phyloP scores from a whole-genome alignment of 176 grass and related monocot species.

The Echinochloa phyllopogon region DNA sequence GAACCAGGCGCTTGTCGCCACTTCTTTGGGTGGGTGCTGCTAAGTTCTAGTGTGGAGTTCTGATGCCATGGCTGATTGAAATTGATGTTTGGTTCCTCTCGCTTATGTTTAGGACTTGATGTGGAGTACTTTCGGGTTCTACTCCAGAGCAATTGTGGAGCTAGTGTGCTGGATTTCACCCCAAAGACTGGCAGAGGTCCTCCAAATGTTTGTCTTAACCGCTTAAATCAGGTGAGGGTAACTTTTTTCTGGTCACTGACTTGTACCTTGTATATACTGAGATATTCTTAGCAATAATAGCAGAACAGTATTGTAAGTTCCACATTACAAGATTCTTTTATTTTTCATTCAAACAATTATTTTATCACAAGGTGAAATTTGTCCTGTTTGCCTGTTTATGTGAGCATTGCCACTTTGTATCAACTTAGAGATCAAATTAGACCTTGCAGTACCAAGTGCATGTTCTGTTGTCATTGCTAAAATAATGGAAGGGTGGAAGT shows the following conservation, averaged over 20 bases:
- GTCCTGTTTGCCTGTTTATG: neutral
- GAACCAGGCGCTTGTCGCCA: slow-evolving; percentile 86
- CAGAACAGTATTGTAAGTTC: neutral
- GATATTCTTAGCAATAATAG: neutral
- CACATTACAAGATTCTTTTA: neutral
- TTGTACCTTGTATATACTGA: neutral
- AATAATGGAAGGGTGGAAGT: neutral
- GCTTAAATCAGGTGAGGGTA: slow-evolving; percentile 77
- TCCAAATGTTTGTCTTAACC: slow-evolving; percentile 83
- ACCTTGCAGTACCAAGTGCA: too few relatives aligned
- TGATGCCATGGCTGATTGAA: neutral
- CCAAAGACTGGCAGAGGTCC: slow-evolving; percentile 51
- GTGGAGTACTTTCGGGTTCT: slow-evolving; percentile 79
- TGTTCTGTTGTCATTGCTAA: too few relatives aligned
- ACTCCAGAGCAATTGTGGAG: slow-evolving; percentile 95
- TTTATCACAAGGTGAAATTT: neutral
- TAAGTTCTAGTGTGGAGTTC: neutral
- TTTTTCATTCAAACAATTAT: neutral
- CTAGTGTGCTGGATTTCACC: slow-evolving; percentile 82
- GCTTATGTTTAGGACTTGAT: slow-evolving; percentile 64
- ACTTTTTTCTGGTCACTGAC: neutral
- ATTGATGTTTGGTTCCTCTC: neutral
- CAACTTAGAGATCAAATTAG: slow-evolving; percentile 11
- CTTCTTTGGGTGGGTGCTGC: slow-evolving; percentile 62
- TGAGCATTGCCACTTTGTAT: neutral